Conservation (phyloP, 108 stramenopile species). For the Skeletonema potamos region DNA sequence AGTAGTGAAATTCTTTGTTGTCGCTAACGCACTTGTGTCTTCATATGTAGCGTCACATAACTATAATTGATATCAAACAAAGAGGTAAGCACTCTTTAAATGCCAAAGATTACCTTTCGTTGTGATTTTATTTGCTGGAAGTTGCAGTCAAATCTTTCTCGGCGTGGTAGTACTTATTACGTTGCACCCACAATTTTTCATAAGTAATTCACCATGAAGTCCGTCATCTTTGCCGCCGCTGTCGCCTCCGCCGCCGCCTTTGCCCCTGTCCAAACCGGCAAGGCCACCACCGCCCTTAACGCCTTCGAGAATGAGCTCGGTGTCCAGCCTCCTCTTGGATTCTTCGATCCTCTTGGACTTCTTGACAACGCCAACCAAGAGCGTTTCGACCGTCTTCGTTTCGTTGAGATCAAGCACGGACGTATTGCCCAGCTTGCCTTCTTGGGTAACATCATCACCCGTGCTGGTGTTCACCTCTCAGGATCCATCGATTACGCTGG, state of each 20-base stretch:
- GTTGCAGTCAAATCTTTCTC: background rate
- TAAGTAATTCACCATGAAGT: background rate
- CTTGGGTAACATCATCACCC: slow-evolving; percentile 54
- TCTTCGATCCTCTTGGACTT: slow-evolving; percentile 84
- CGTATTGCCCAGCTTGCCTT: slow-evolving; percentile 82
- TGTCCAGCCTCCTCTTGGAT: slow-evolving; percentile 81
- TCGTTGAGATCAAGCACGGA: slow-evolving; percentile 80
- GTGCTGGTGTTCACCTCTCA: slow-evolving; percentile 32
- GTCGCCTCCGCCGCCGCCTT: slow-evolving; percentile 32
- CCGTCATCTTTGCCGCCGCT: slow-evolving; percentile 6
- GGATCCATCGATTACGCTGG: slow-evolving; percentile 66
- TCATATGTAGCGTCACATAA: background rate
- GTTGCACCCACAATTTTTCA: background rate
- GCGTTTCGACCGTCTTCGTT: slow-evolving; percentile 62
- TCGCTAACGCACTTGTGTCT: background rate
- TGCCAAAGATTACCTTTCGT: background rate
- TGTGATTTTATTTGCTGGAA: background rate
- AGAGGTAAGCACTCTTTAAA: background rate
- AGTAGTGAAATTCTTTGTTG: too few species aligned
- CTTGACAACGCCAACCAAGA: slow-evolving; percentile 57
- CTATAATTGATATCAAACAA: background rate
- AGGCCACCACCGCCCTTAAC: slow-evolving; percentile 29
- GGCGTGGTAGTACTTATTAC: background rate
- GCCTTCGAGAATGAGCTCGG: slow-evolving; percentile 82
- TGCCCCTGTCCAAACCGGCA: slow-evolving; percentile 23